Evolutionary conservation across 768 basidiomycete genomes (phyloP).

Genomic region (Mycena belliarum): DNA sequence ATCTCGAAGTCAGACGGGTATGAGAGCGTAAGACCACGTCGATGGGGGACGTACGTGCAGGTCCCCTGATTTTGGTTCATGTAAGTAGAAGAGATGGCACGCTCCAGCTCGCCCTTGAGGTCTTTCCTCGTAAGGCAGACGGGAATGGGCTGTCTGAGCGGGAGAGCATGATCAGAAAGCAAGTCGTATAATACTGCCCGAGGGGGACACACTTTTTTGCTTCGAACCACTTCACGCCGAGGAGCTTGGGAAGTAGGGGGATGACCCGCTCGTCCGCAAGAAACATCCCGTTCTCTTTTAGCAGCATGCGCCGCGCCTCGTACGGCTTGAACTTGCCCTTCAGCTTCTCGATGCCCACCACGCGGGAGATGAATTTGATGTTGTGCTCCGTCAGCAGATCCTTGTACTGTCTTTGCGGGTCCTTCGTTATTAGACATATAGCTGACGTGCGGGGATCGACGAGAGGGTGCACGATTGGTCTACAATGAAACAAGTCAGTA

Average conservation of each 20-base stretch:
- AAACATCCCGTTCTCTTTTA: slow-evolving; percentile 91
- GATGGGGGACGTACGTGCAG: slow-evolving; percentile 68
- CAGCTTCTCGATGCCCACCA: slow-evolving; percentile 89
- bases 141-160: slow-evolving; percentile 85
- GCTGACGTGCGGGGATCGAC: slow-evolving; percentile 80
- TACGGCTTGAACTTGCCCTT: slow-evolving; percentile 91
- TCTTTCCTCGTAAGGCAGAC: slow-evolving; percentile 88
- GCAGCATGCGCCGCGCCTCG: slow-evolving; percentile 77
- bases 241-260: slow-evolving; percentile 80
- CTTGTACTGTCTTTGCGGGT: slow-evolving; percentile 96
- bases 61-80: slow-evolving; percentile 95
- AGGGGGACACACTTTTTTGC: slow-evolving; percentile 82
- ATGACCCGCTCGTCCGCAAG: slow-evolving; percentile 90
- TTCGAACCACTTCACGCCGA: slow-evolving; percentile 90
- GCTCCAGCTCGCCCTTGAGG: slow-evolving; percentile 89
- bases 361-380: slow-evolving; percentile 88
- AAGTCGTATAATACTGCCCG: not conserved
- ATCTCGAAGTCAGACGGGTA: not conserved
- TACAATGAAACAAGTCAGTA: slow-evolving; percentile 24
- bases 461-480: slow-evolving; percentile 78
- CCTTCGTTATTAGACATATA: slow-evolving; percentile 92
- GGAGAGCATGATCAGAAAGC: slow-evolving; percentile 9
- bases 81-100: slow-evolving; percentile 91
- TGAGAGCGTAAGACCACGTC: not conserved
- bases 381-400: slow-evolving; percentile 77